Percentiles rank a stretch among this genome's conserved stretches.
These are phyloP conservation scores for Aeschynomene evenia DNA, from an alignment of 306 rosid species.

Conservation along the genomic window DNA sequence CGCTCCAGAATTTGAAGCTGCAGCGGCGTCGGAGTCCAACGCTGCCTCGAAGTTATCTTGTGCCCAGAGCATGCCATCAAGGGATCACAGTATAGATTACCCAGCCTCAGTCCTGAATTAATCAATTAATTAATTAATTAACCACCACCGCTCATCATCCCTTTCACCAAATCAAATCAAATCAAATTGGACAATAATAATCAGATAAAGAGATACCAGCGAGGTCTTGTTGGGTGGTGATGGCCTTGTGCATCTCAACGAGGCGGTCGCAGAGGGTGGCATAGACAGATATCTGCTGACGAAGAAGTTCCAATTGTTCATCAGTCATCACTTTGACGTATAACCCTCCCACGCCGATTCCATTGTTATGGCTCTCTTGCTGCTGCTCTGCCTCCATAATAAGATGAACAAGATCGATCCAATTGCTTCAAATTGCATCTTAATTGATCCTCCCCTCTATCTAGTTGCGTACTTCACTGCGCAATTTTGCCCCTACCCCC, in stretches of 20 bases:
- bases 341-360: constrained; percentile 33
- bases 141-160: too few species aligned
- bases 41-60: constrained; percentile 67
- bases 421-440: neutral
- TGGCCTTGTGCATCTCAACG: constrained; percentile 64
- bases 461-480: constrained; percentile 26
- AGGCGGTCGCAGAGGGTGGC: constrained; percentile 66
- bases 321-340: constrained; percentile 71
- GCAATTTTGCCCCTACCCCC: constrained; percentile 3
- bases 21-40: constrained; percentile 68
- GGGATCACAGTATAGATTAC: constrained; percentile 64
- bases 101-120: constrained; percentile 56
- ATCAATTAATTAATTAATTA: too few species aligned
- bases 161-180: too few species aligned
- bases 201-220: constrained; percentile 40
- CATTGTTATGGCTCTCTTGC: neutral
- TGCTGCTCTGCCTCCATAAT: constrained; percentile 38
- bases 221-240: constrained; percentile 60
- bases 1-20: constrained; percentile 78
- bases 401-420: neutral
- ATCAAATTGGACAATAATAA: neutral
- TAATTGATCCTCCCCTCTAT: neutral
- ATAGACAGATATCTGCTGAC: constrained; percentile 69
- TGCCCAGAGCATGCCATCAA: constrained; percentile 60
- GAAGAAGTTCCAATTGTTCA: constrained; percentile 65